Evolutionary conservation across 1,284 basidiomycete species (phyloP), one percentile per base, ranked within the genome.

Genomic region (Moesziomyces aphidis): DNA sequence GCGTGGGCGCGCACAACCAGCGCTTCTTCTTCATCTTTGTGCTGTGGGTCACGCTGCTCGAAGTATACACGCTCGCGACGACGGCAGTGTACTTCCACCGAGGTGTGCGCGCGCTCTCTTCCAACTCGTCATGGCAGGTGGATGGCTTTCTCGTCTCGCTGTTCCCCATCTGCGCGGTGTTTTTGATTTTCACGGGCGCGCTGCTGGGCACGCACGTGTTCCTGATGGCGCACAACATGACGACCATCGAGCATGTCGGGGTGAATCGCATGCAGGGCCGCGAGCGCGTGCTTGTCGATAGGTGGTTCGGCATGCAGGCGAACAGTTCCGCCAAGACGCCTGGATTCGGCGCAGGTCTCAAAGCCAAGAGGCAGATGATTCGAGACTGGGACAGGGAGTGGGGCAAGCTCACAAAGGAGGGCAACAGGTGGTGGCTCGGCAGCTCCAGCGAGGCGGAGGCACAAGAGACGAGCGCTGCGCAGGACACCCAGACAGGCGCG

Each of bases 381-480:
- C 49, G 83, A 9, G 58, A 87, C 34, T 94, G 92, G 91, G 89
- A 94, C 76, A 78, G 84, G 7, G 90, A 93, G 72, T 95, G 93
- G 93, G 93, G 94, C 0, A 80, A 86, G 26, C 87, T 91, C 2
- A 87, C 88, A 7, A 88, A 85, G 23, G 93, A 95, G 79, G 93
- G 91, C 0, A 91, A 95, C 82, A 85, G 93, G 5, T 96, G 93
- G 93, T 95, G 92, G 92, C 85, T 90, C 42, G 93, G 64, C 2
- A 59, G 55, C 13, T 26, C 42, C 6, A 26, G 55, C 9, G 77
- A 80, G 51, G 42, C 62, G 1, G 31, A 45, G 0, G 7, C 23
- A 0, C 34, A 50, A 49, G 7, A 2, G 50, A 11, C 13, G 19
- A 28, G 21, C 5, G 6, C 44, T 55, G 22, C 34, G 19, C 34